Percentiles rank a stretch among this genome's conserved stretches.
Evolutionary conservation across 495 filamentous ascomycete genomes (phyloP).

Genomic region (Mytilinidion resinicola): DNA sequence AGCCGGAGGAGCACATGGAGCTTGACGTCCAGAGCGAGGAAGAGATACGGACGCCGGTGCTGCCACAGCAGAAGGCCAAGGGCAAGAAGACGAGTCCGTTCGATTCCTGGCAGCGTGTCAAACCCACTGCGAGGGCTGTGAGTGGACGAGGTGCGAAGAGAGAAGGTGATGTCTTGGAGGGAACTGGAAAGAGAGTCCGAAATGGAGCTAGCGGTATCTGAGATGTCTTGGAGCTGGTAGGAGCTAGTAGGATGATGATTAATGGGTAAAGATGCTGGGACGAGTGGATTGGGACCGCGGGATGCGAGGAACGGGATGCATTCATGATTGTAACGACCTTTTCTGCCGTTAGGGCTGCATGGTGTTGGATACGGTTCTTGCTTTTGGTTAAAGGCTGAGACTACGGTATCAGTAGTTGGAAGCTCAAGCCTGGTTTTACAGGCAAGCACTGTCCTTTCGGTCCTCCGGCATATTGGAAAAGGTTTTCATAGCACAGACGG

Average conservation of each 20-base stretch:
- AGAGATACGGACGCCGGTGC: not conserved
- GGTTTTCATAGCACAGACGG: no score
- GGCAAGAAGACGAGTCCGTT: constrained; percentile 1
- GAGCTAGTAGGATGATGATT: no score
- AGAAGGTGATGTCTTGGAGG: constrained; percentile 4
- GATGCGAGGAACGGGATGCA: not conserved
- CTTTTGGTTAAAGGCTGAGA: no score
- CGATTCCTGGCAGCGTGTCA: constrained; percentile 1
- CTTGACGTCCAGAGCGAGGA: not conserved
- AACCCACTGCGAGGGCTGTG: not conserved
- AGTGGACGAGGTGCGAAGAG: constrained; percentile 1
- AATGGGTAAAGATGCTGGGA: no score
- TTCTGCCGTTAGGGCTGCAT: not conserved
- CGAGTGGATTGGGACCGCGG: no score
- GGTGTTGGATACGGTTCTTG: no score
- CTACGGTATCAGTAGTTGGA: no score
- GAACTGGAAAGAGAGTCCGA: not conserved
- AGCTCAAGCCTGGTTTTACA: no score
- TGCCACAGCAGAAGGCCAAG: not conserved
- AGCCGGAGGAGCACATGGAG: not conserved
- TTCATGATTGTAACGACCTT: not conserved
- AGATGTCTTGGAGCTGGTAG: not conserved
- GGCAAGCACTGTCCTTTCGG: no score
- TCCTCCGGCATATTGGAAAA: no score
- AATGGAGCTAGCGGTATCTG: not conserved